Evolutionary conservation across 768 basidiomycete genomes (phyloP), one percentile per base, ranked within the genome.

Genomic region (Naganishia friedmannii): DNA sequence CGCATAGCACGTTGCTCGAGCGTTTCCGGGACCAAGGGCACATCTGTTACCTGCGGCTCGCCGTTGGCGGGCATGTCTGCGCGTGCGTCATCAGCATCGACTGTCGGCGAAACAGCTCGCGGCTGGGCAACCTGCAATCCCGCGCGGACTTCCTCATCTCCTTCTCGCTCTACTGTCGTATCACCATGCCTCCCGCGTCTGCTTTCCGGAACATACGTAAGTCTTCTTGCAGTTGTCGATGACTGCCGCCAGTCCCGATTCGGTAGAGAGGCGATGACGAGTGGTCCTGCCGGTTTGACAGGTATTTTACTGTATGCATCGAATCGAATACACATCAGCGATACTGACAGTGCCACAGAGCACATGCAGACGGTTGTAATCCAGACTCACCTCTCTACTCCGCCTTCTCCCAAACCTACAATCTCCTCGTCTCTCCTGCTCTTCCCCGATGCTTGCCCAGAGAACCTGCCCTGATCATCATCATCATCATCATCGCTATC

Each of bases 221-320:
- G 76, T 71, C 87, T 88, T 51, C 89, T 85, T 19, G 91, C 90
- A 26, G 69, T 57, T 53, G 42, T 69, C n/a, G 76, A 74, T 1
- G 75, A 73, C 53, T 78, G 71, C 51, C 92, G 84, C 95, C 95
- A 99, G 78, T 99, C 94, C 31, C 87, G 86, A 76, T 97, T 95
- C 75, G 92, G 84, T 54, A 91, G 83, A 0, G 92, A 84, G 19
- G 94, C 88, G 54, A 99, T 98, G 45, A 96, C 87, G 10, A 96
- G 85, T 0, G 90, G 90, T 4, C 83, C 86, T 48, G 86, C 78
- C 13, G 85, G 81, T 63, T 78, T 83, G 72, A 84, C 84, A 51
- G 82, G 84, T 67, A 84, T 83, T 68, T 54, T 48, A 67, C 85
- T 88, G 74, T 63, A 12, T n/a, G n/a, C n/a, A 12, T n/a, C 23